Conservation (phyloP, 768 basidiomycete species). For the Agrocybe praecox region DNA sequence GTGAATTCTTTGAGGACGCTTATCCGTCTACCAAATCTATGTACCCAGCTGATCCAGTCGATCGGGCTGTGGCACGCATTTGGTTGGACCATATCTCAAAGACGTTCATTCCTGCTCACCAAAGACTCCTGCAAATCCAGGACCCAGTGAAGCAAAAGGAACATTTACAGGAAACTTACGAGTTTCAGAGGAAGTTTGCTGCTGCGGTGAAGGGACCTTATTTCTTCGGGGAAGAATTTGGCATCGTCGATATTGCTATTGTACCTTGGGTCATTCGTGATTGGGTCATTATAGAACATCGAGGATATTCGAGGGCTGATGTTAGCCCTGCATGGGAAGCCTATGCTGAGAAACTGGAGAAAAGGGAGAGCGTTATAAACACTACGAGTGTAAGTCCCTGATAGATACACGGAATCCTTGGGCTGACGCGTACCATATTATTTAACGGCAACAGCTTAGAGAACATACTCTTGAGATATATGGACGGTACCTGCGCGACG, state of each 20-base stretch:
- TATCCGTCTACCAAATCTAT: conserved; percentile 48
- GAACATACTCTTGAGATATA: conserved; percentile 50
- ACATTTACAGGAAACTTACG: conserved; percentile 29
- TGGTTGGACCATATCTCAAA: conserved; percentile 61
- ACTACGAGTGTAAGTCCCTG: conserved; percentile 42
- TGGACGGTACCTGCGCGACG: conserved; percentile 57
- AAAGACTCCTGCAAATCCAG: conserved; percentile 50
- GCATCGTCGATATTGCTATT: conserved; percentile 53
- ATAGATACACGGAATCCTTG: too few relatives aligned
- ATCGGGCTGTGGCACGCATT: conserved; percentile 53
- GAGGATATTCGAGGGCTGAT: conserved; percentile 45
- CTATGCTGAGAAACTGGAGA: conserved; percentile 44
- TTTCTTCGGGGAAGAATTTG: conserved; percentile 57
- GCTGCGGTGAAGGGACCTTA: conserved; percentile 47
- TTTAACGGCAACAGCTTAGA: too few relatives aligned
- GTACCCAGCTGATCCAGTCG: conserved; percentile 54
- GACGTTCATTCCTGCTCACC: conserved; percentile 51
- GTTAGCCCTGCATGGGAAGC: conserved; percentile 45
- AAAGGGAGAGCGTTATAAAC: conserved; percentile 46
- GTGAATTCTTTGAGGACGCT: conserved; percentile 70
- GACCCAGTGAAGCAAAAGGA: conserved; percentile 26
- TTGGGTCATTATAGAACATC: conserved; percentile 48
- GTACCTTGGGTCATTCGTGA: conserved; percentile 58
- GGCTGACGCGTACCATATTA: neutral
- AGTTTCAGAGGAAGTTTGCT: conserved; percentile 31